Conservation (phyloP, 345 rosid species). For the Dipteronia sinensis region DNA sequence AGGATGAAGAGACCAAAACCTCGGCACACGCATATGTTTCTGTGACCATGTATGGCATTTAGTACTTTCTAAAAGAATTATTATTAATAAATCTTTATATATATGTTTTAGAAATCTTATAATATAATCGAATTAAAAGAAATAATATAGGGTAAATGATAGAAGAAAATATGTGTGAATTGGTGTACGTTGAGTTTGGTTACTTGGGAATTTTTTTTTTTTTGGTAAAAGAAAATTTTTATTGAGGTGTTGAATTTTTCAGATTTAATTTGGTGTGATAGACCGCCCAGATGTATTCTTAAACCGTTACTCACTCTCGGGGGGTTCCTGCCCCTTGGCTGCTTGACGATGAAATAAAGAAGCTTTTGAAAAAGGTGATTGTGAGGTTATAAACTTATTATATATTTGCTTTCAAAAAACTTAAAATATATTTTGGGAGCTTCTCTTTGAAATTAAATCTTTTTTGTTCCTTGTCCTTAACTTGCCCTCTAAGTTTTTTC, state of each 20-base stretch:
- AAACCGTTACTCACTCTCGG: too few relatives aligned
- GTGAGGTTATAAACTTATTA: background rate
- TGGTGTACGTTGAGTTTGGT: constrained; percentile 3
- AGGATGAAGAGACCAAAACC: constrained; percentile 64
- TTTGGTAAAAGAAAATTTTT: too few relatives aligned
- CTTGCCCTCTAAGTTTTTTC: constrained; percentile 26
- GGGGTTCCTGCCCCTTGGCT: too few relatives aligned
- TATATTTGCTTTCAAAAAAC: background rate
- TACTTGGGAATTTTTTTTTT: too few relatives aligned
- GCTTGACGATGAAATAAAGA: constrained; percentile 16
- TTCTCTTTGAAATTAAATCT: constrained; percentile 8
- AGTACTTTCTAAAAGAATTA: constrained; percentile 46
- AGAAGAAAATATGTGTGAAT: background rate
- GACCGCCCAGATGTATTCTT: too few relatives aligned
- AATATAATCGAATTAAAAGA: background rate
- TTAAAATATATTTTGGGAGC: background rate
- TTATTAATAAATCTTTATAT: constrained; percentile 1
- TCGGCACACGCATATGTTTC: constrained; percentile 50
- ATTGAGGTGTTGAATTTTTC: too few relatives aligned
- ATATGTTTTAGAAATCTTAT: too few relatives aligned
- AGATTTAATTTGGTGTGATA: too few relatives aligned
- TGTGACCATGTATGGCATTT: constrained; percentile 35
- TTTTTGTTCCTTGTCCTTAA: constrained; percentile 18
- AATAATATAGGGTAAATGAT: background rate
- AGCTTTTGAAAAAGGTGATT: background rate